Evolutionary conservation across 305 asterid genomes (phyloP).

Genomic region (Petunia hybrid): DNA sequence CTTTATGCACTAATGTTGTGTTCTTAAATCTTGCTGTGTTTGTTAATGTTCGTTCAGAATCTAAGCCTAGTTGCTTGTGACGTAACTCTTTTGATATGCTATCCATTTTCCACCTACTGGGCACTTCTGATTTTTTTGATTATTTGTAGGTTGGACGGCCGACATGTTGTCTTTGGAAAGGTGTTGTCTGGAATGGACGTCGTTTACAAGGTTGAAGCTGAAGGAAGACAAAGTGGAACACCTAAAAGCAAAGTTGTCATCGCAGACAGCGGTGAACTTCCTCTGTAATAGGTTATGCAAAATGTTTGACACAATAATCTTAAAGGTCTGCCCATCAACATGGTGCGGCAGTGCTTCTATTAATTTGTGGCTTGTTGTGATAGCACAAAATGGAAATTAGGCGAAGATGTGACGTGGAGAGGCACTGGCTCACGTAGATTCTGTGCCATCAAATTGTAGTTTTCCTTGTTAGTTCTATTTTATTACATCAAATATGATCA

Average conservation of each 20-base stretch:
- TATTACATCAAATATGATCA: not conserved
- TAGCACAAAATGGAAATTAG: not conserved
- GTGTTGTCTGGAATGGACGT: constrained; percentile 97
- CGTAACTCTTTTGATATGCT: not conserved
- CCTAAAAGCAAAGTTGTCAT: constrained; percentile 86
- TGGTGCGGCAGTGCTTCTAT: not conserved
- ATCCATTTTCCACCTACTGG: not conserved
- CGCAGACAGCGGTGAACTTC: constrained; percentile 93
- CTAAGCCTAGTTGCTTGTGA: not conserved
- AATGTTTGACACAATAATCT: not conserved
- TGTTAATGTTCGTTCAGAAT: not conserved
- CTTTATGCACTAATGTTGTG: not conserved
- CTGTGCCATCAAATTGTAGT: not conserved
- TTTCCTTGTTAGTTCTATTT: not conserved
- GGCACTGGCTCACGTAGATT: not conserved
- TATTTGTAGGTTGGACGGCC: constrained; percentile 80
- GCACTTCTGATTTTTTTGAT: constrained; percentile 24
- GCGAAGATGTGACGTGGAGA: not conserved
- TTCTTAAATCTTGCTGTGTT: not conserved
- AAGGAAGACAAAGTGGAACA: constrained; percentile 84
- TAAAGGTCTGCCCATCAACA: not conserved
- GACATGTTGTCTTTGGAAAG: constrained; percentile 95
- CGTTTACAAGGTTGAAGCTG: constrained; percentile 91
- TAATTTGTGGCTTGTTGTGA: not conserved
- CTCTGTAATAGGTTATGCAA: constrained; percentile 46